phyloP scores from a whole-genome alignment of 306 rosid species.

The Glycyrrhiza uralensis region DNA sequence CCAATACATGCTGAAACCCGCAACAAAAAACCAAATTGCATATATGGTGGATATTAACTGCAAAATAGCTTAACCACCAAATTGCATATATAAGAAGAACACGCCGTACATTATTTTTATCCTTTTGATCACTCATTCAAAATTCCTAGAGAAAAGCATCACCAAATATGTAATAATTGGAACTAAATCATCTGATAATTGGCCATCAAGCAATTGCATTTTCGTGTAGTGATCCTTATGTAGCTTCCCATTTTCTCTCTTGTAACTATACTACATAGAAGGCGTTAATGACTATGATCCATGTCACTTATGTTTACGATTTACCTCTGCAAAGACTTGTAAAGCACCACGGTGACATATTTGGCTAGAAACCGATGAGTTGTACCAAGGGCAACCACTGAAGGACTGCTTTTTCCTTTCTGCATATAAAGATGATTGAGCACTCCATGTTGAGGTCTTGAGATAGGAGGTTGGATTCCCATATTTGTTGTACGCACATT shows the following conservation, averaged over 20 bases:
- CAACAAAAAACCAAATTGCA: background rate
- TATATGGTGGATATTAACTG: background rate
- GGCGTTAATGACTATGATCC: slow-evolving; percentile 27
- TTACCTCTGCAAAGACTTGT: slow-evolving; percentile 92
- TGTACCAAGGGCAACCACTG: slow-evolving; percentile 86
- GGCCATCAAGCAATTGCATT: slow-evolving; percentile 52
- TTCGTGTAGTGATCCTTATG: slow-evolving; percentile 37
- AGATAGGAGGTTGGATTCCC: slow-evolving; percentile 66
- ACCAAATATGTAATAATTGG: background rate
- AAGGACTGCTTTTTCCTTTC: slow-evolving; percentile 72
- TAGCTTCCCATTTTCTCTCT: slow-evolving; percentile 40
- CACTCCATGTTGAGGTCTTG: slow-evolving; percentile 89
- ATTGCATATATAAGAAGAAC: slow-evolving; percentile 2
- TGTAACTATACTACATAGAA: slow-evolving; percentile 30
- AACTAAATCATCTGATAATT: slow-evolving; percentile 36
- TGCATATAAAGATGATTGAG: slow-evolving; percentile 96
- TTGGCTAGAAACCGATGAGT: slow-evolving; percentile 77
- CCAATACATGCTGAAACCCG: background rate
- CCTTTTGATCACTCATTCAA: background rate
- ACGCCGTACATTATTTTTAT: slow-evolving; percentile 7
- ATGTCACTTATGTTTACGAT: slow-evolving; percentile 25
- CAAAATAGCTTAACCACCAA: background rate
- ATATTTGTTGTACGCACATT: slow-evolving; percentile 63
- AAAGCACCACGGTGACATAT: slow-evolving; percentile 91
- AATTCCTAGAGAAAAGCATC: slow-evolving; percentile 20